Conservation (phyloP, 768 basidiomycete genomes). For the Pulveroboletus sp. region DNA sequence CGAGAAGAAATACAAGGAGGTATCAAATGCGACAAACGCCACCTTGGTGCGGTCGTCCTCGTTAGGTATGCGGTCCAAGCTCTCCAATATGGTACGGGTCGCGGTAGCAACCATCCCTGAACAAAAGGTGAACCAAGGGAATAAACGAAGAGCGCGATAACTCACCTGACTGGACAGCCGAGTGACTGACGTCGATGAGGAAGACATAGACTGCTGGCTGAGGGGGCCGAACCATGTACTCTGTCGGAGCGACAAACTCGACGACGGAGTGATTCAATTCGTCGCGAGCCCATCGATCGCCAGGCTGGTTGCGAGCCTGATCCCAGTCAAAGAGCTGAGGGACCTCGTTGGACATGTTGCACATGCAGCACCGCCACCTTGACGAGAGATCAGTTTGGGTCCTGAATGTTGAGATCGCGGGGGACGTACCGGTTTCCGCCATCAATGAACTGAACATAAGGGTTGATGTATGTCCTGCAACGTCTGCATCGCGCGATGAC, state of each 20-base stretch:
- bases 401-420: not conserved
- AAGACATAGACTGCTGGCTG: constrained; percentile 97
- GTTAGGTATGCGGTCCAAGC: constrained; percentile 91
- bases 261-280: constrained; percentile 94
- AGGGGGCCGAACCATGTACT: constrained; percentile 99
- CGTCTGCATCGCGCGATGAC: constrained; percentile 95
- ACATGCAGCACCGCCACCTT: constrained; percentile 99
- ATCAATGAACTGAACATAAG: constrained; percentile 96
- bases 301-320: constrained; percentile 86
- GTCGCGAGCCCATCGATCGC: constrained; percentile 89
- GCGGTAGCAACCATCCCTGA: constrained; percentile 98
- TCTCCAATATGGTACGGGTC: constrained; percentile 93
- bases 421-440: constrained; percentile 79
- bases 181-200: constrained; percentile 93
- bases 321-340: constrained; percentile 99
- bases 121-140: not conserved
- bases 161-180: constrained; percentile 84
- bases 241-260: constrained; percentile 95
- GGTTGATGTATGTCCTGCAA: constrained; percentile 96
- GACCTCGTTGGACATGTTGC: constrained; percentile 96
- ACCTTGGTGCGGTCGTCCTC: constrained; percentile 91
- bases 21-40: constrained; percentile 88
- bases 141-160: not conserved
- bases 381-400: not conserved
- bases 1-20: constrained; percentile 94